Base-by-base conservation (phyloP, 495 filamentous ascomycete species). In the Immersiella caudata region DNA sequence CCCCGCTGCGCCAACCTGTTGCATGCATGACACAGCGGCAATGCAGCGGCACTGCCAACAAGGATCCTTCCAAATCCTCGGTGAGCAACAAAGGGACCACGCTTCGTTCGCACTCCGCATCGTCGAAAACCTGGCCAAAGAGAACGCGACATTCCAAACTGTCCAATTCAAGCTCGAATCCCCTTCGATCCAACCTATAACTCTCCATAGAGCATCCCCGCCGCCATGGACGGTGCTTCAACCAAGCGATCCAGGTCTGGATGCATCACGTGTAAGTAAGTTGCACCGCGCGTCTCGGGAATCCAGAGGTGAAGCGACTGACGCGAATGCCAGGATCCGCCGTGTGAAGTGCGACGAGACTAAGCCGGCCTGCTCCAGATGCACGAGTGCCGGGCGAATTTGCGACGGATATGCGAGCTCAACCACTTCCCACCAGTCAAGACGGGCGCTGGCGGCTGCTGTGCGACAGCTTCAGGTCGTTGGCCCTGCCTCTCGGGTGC, bases 321-420 rank as follows among this genome's bases (percentile, higher is more conserved):
- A 62, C 49, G 1, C 21, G 25, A 26, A 8, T 26, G n/a, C 54
- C 61, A 72, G 70, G 25, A 72, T 71, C 67, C 72, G 79, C 12
- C 78, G 76, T 14, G 74, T 80, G 14, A 80, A 80, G 68, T 80
- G 79, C 60, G 79, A 79, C 55, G 79, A 80, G 60, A 68, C 63
- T 24, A 69, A 71, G 52, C 79, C 79, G 6, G 35, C 55, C 16
- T 80, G 79, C 60, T 54, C 33, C n/a, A 73, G 75, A 22, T 80
- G 79, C 64, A 64, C 59, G 22, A 58, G 64, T 22, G 67, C 71
- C 2, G 75, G 71, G 20, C 73, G 79, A 24, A 68, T 27, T 0
- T 80, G 79, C 61, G 75, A 75, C 21, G 78, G 78, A 24, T 79
- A 79, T 69, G 62, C 33, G 18, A 14, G 58, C 68, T 76, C 52